A percentile compares a stretch with the other conserved stretches of the same genome.
Evolutionary conservation across 257 asterid genomes (phyloP).

Genomic region (Solanum pennellii): DNA sequence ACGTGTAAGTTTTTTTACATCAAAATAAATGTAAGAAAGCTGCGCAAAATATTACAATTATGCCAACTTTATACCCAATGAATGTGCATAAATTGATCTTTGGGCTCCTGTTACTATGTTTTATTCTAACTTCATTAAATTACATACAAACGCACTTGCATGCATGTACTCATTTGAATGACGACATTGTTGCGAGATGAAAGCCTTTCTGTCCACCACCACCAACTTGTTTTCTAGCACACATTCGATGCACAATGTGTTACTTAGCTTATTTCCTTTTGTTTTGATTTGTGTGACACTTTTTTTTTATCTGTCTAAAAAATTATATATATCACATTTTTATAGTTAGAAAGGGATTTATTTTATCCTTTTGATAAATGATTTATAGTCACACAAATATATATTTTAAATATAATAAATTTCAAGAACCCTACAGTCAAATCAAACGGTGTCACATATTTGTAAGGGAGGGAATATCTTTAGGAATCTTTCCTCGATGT

Average conservation of each 20-base stretch:
- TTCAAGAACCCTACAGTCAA: too few relatives aligned
- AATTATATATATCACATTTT: too few relatives aligned
- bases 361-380: too few relatives aligned
- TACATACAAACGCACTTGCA: background rate
- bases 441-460: background rate
- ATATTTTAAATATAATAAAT: too few relatives aligned
- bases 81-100: background rate
- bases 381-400: too few relatives aligned
- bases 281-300: too few relatives aligned
- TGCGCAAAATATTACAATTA: too few relatives aligned
- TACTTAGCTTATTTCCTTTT: too few relatives aligned
- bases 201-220: background rate
- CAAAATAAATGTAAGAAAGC: too few relatives aligned
- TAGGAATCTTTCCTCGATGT: constrained; percentile 40
- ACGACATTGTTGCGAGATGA: background rate
- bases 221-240: background rate
- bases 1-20: too few relatives aligned
- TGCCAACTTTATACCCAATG: background rate
- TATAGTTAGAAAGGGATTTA: too few relatives aligned
- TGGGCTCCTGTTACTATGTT: background rate
- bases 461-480: background rate
- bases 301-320: too few relatives aligned
- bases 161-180: background rate
- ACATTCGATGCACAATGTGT: background rate
- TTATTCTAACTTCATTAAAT: background rate